Evolutionary conservation across 768 basidiomycete genomes (phyloP), one percentile per base, ranked within the genome.

Genomic region (Suillus ampliporus): DNA sequence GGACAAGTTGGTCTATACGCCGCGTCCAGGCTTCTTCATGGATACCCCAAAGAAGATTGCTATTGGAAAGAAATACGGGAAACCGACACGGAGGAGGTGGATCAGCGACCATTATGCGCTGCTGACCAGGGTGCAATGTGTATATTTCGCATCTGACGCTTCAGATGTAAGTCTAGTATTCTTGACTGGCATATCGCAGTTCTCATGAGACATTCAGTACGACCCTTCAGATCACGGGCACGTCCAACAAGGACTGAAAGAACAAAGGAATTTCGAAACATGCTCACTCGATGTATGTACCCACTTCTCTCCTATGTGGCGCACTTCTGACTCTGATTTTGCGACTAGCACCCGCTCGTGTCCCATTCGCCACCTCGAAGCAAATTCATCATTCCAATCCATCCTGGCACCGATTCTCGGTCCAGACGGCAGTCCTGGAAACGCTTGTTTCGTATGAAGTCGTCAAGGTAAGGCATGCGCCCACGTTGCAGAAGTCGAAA

Each of bases 41-140:
- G 80, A 82, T 19, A 77, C 79, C 47, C 84, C 86, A 1, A 71
- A 74, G 64, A 76, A 75, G 46, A 78, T 90, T 52, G 89, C 88
- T 19, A 73, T 84, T 37, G 85, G 82, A 4, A 58, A 84, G 43
- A 80, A 78, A 69, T 79, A 81, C 23, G 35, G 57, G 34, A 40
- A 75, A 10, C 78, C 74, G 3, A 72, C 68, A 6, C 53, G 23
- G 15, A 54, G 53, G 21, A 54, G 53, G 37, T 89, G 82, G 80
- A 78, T 79, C 4, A 89, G 86, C 68, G 89, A 89, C 65, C 89
- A 90, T 61, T 85, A 74, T 74, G 89, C 86, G 1, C 73, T 90
- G 53, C 65, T 67, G 70, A 62, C 79, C 77, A 47, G 74, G 6
- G 64, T 77, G 9, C 63, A 62, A 41, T 15, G 61, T 11, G 41